phyloP scores from a whole-genome alignment of 768 basidiomycete genomes.

The Phaeotremella fagi region DNA sequence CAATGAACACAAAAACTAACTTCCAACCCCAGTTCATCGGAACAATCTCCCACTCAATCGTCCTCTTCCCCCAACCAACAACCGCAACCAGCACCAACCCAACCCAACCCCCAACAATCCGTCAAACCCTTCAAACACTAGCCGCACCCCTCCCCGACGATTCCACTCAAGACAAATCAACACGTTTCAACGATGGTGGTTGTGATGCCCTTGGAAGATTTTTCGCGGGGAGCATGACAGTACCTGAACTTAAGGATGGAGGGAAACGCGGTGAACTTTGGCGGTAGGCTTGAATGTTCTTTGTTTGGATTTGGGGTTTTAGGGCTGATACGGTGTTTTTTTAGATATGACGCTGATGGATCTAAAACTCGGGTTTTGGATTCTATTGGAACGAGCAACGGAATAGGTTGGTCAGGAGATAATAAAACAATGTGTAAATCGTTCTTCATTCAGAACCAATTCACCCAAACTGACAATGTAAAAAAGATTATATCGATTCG shows the following conservation, averaged over 20 bases:
- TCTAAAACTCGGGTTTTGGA: constrained; percentile 22
- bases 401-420: constrained; percentile 42
- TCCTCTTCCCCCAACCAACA: constrained; percentile 29
- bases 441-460: neutral
- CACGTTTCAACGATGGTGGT: constrained; percentile 45
- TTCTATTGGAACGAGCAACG: constrained; percentile 37
- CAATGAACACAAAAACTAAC: constrained; percentile 1
- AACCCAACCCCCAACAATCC: constrained; percentile 3
- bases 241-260: constrained; percentile 12
- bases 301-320: neutral
- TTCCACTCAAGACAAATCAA: constrained; percentile 13
- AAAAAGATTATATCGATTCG: constrained; percentile 45
- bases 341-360: constrained; percentile 39
- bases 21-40: constrained; percentile 31
- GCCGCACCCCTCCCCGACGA: constrained; percentile 16
- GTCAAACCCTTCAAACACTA: constrained; percentile 21
- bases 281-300: constrained; percentile 11
- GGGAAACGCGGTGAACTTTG: constrained; percentile 22
- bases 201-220: constrained; percentile 38
- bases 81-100: constrained; percentile 15
- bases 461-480: neutral
- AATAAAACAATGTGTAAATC: constrained; percentile 42
- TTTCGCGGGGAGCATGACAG: constrained; percentile 33
- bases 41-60: constrained; percentile 26
- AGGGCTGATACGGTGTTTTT: neutral